These are phyloP conservation scores for Kazachstania bromeliacearum DNA, from an alignment of 805 yeast genomes.

Conservation along the genomic window DNA sequence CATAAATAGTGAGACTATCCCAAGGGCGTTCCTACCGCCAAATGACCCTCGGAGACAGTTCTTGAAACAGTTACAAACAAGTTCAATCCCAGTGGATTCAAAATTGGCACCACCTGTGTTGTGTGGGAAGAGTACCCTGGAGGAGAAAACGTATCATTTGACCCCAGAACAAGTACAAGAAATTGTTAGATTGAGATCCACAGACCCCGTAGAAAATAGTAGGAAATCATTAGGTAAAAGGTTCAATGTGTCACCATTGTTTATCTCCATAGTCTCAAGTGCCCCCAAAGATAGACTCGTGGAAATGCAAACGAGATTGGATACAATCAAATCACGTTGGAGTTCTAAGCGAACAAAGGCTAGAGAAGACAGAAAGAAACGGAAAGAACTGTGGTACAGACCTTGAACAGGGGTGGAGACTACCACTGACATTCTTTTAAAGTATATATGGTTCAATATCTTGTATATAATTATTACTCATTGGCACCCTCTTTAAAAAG, in stretches of 20 bases:
- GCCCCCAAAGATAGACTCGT: conserved; percentile 31
- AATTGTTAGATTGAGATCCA: conserved; percentile 44
- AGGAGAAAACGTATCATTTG: conserved; percentile 40
- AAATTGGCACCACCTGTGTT: conserved; percentile 36
- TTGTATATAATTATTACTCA: neutral
- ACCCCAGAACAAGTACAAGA: conserved; percentile 49
- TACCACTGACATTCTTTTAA: neutral
- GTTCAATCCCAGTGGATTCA: neutral
- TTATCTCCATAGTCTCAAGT: conserved; percentile 48
- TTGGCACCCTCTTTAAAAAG: neutral
- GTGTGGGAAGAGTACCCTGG: conserved; percentile 17
- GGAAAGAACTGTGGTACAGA: conserved; percentile 56
- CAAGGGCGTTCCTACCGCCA: conserved; percentile 57
- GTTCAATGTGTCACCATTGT: conserved; percentile 43
- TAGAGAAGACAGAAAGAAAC: conserved; percentile 46
- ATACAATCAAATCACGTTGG: conserved; percentile 41
- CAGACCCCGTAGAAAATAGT: conserved; percentile 56
- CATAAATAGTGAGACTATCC: conserved; percentile 42
- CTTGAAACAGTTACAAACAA: neutral
- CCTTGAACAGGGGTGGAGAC: conserved; percentile 17
- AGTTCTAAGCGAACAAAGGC: conserved; percentile 38
- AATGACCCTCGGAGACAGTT: conserved; percentile 43
- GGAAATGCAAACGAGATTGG: conserved; percentile 41
- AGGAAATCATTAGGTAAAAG: conserved; percentile 51
- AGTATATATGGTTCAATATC: neutral